These are phyloP conservation scores for Trichoderma semiorbis DNA, from an alignment of 2,329 filamentous ascomycete genomes.

Conservation along the genomic window DNA sequence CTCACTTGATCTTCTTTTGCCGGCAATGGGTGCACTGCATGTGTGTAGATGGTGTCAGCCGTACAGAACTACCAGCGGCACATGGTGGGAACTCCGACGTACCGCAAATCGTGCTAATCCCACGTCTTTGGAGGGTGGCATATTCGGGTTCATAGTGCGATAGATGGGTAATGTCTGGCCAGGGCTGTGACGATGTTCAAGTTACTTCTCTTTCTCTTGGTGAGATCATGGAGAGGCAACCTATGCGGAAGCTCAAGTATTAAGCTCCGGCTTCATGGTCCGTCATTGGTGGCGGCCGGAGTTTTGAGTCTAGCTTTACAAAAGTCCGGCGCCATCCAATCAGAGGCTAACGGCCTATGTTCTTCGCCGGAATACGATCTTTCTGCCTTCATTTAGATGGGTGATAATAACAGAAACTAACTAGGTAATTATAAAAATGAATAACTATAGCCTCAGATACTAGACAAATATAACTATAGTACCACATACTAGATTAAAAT, in stretches of 20 bases:
- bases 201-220: background rate
- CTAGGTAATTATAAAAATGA: too few species aligned
- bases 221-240: background rate
- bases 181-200: background rate
- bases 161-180: background rate
- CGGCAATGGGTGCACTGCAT: background rate
- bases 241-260: background rate
- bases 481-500: too few species aligned
- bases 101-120: slow-evolving; percentile 2
- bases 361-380: background rate
- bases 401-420: too few species aligned
- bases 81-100: background rate
- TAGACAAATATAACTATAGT: too few species aligned
- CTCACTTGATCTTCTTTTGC: slow-evolving; percentile 5
- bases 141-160: background rate
- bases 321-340: background rate
- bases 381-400: background rate
- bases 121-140: background rate
- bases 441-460: too few species aligned
- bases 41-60: background rate
- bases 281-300: background rate
- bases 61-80: background rate
- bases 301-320: background rate
- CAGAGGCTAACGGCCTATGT: background rate
- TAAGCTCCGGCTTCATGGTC: background rate